Evolutionary conservation across 495 filamentous ascomycete genomes (phyloP).

Genomic region (Penicillium bovifimosum): DNA sequence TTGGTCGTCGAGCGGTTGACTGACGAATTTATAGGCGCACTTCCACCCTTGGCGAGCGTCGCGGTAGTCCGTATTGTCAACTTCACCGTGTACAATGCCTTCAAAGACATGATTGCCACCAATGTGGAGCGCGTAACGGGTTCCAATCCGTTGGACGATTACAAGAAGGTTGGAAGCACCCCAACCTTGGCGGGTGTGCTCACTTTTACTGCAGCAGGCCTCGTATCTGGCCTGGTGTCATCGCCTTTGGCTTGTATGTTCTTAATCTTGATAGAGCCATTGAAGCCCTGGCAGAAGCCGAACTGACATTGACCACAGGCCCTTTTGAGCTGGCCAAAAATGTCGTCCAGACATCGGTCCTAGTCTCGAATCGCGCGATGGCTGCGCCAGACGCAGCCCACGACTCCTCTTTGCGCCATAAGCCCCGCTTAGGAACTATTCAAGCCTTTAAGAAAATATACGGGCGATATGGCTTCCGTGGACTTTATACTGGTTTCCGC

Average conservation of each 20-base stretch:
- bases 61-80: slow-evolving; percentile 85
- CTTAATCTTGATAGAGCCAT: background rate
- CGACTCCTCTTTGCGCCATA: slow-evolving; percentile 59
- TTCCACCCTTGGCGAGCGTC: slow-evolving; percentile 78
- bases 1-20: background rate
- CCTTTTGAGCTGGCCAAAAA: slow-evolving; percentile 94
- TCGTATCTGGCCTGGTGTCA: slow-evolving; percentile 71
- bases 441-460: slow-evolving; percentile 75
- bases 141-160: slow-evolving; percentile 62
- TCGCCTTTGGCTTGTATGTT: slow-evolving; percentile 80
- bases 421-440: slow-evolving; percentile 72
- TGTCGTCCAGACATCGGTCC: slow-evolving; percentile 81
- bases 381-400: slow-evolving; percentile 50
- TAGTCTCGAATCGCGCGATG: slow-evolving; percentile 66
- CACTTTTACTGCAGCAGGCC: slow-evolving; percentile 74
- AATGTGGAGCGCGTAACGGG: slow-evolving; percentile 50
- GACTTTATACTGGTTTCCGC: slow-evolving; percentile 82
- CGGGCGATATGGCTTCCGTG: slow-evolving; percentile 66
- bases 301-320: slow-evolving; percentile 41
- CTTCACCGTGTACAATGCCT: slow-evolving; percentile 86
- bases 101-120: slow-evolving; percentile 67
- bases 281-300: background rate
- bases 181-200: slow-evolving; percentile 64
- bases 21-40: slow-evolving; percentile 51
- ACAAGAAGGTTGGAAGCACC: slow-evolving; percentile 62